Evolutionary conservation across 192 early-diverging fungal species (phyloP), one percentile per base, ranked within the genome.

Genomic region (Linnemannia hyalina): DNA sequence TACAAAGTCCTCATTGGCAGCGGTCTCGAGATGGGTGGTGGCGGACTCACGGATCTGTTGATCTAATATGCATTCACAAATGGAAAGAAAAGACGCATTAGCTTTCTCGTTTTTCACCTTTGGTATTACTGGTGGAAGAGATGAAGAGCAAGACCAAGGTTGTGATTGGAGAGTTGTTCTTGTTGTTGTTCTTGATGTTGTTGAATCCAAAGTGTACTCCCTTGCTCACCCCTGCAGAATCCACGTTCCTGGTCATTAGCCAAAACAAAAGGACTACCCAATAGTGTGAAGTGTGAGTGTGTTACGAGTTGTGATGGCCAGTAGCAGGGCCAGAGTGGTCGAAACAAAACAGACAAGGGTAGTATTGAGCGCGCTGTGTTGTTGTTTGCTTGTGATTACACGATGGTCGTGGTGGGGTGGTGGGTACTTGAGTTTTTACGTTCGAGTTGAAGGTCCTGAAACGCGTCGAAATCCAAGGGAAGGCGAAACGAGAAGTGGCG

Each of bases 1-100:
- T 94, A 98, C 97, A 92, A 95, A 97, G 79, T 95, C 96, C 78
- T 96, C 94, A 60, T 87, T 92, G 77, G 93, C 92, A 47, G 94
- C 95, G 20, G 80, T 82, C 88, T 97, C 93, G 65, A 98, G 92
- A 74, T 95, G 91, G 26, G 88, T 90, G 63, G 93, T 94, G 63
- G 97, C 96, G 85, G 96, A 93, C 82, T 96, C 94, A 89, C 96
- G 97, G 89, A 94, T 92, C 46, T 89, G 80, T 78, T 90, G 90
- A 91, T 97, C 96, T 94, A 81, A 23, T 55, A 60, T 2, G n/a
- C 4, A 36, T 6, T 13, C 52, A 35, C 1, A 55, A 46, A 57
- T 20, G 9, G 49, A 70, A 8, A 76, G 38, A 22, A 1, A 55
- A 49, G 26, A 13, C 3, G 10, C 68, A 44, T 65, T 35, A 65